Percentiles rank a stretch among this genome's conserved stretches.
phyloP scores from a whole-genome alignment of 1,139 yeast species.

The Kluyveromyces marxianus region DNA sequence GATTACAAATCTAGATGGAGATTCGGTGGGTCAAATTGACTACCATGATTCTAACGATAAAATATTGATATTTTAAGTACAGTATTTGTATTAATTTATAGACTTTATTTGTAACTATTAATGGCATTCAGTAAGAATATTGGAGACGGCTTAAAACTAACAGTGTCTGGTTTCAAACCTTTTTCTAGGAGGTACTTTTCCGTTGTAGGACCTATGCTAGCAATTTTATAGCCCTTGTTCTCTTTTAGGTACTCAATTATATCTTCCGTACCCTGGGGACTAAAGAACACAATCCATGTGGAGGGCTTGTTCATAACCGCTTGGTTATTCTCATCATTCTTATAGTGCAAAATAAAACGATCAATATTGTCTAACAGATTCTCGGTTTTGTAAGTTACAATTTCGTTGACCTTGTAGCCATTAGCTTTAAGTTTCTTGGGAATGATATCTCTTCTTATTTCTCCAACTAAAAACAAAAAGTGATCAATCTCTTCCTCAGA shows the following conservation, averaged over 20 bases:
- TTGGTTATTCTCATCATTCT: slow-evolving; percentile 4
- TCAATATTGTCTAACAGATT: slow-evolving; percentile 40
- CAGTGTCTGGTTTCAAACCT: slow-evolving; percentile 52
- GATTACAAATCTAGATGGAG: slow-evolving; percentile 33
- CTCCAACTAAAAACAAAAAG: slow-evolving; percentile 73
- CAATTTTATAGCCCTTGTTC: slow-evolving; percentile 35
- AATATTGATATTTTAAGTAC: slow-evolving; percentile 45
- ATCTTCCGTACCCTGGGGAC: slow-evolving; percentile 78
- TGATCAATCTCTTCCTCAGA: slow-evolving; percentile 8
- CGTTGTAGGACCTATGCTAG: slow-evolving; percentile 93
- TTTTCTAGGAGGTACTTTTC: slow-evolving; percentile 48
- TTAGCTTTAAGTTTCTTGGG: slow-evolving; percentile 49
- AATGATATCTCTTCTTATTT: slow-evolving; percentile 71
- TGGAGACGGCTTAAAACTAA: slow-evolving; percentile 71
- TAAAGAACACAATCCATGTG: slow-evolving; percentile 75
- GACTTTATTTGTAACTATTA: slow-evolving; percentile 1
- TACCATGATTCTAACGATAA: slow-evolving; percentile 62
- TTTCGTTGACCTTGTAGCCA: slow-evolving; percentile 50
- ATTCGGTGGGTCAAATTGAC: slow-evolving; percentile 49
- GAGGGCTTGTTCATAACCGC: background rate
- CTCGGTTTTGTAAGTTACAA: slow-evolving; percentile 63
- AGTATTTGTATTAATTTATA: background rate
- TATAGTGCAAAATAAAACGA: slow-evolving; percentile 28
- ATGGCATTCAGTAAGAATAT: slow-evolving; percentile 41
- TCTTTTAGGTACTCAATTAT: slow-evolving; percentile 44